Percentiles rank a stretch among this genome's conserved stretches.
These are phyloP conservation scores for Ilyonectria sp. DNA, from an alignment of 2,329 filamentous ascomycete genomes.

Conservation along the genomic window DNA sequence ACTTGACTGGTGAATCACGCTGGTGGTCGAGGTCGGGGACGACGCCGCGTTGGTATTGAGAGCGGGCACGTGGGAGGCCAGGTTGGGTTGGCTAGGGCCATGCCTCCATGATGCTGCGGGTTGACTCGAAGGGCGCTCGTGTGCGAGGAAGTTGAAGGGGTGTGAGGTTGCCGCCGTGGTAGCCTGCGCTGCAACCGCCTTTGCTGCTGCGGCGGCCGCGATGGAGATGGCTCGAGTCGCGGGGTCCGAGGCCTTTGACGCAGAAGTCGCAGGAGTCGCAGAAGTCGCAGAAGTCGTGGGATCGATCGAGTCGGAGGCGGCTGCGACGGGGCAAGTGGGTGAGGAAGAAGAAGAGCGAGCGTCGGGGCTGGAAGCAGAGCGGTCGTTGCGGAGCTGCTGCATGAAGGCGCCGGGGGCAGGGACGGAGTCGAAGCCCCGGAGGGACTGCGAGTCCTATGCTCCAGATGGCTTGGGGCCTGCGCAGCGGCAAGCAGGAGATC, in stretches of 20 bases:
- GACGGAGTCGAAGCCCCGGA: constrained; percentile 48
- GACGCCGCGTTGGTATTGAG: constrained; percentile 27
- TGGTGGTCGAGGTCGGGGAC: constrained; percentile 30
- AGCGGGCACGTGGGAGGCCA: constrained; percentile 39
- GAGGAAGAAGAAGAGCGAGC: constrained; percentile 39
- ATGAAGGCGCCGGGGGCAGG: constrained; percentile 51
- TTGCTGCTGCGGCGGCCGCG: constrained; percentile 25
- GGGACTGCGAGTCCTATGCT: constrained; percentile 47
- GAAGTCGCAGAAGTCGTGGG: constrained; percentile 24
- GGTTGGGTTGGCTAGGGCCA: constrained; percentile 36
- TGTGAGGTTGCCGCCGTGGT: constrained; percentile 4
- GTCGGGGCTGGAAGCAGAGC: constrained; percentile 40
- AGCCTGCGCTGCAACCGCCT: constrained; percentile 31
- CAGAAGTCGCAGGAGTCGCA: constrained; percentile 8
- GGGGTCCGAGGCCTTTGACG: not conserved
- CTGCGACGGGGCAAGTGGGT: constrained; percentile 9
- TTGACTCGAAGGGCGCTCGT: constrained; percentile 33
- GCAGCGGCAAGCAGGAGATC: constrained; percentile 46
- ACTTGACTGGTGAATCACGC: constrained; percentile 42
- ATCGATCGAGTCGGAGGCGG: constrained; percentile 33
- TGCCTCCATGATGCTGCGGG: constrained; percentile 43
- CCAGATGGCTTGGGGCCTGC: constrained; percentile 44
- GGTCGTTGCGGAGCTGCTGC: constrained; percentile 45
- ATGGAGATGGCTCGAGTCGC: not conserved
- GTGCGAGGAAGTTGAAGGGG: constrained; percentile 32